Base-by-base conservation (phyloP, 2,329 filamentous ascomycete genomes). In the Fusarium annulatum region DNA sequence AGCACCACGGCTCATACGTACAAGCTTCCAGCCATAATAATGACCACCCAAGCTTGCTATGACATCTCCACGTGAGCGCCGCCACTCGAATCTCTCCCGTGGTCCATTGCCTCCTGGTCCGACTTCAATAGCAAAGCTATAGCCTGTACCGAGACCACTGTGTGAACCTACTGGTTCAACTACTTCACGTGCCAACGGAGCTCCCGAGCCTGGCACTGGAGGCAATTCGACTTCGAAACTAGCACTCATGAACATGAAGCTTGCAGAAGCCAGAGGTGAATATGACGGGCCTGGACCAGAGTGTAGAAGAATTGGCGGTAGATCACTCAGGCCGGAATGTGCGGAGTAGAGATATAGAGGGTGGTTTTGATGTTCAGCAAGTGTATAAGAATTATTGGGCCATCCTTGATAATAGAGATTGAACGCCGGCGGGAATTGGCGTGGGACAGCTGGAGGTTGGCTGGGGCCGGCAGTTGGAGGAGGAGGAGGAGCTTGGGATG, bases 41-140 rank as follows among this genome's bases (percentile, higher is more conserved):
- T 69, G 33, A 0, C 71, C 76, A 14, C 65, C 69, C 6, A 78
- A 56, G 21, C 42, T 57, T 26, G 56, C 52, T 36, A 78, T 63
- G 3, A 72, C 71, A 21, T 70, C 66, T 3, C 73, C 67, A 10
- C 61, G 56, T 8, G 75, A 78, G 11, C 58, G 66, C 12, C 75
- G 61, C 76, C 76, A 78, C 49, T 78, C 71, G 21, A 77, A 78
- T n/a, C 46, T 39, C 53, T 78, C 76, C 23, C 76, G 66, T 7
- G 69, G 65, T 9, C 63, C 71, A 23, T 72, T 69, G 3, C 69
- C 68, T 19, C 30, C 15, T 30, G 49, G 53, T 14, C 76, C 76
- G 16, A 68, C 61, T 57, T 77, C 76, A 26, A 76, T 71, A 28
- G 51, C 34, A 49, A 78, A 76, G 15, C 48, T 58, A 39, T 71